Percentiles rank a stretch among this genome's conserved stretches.
These are phyloP conservation scores for Apiospora pterosperma DNA, from an alignment of 2,329 filamentous ascomycete species.

Conservation along the genomic window DNA sequence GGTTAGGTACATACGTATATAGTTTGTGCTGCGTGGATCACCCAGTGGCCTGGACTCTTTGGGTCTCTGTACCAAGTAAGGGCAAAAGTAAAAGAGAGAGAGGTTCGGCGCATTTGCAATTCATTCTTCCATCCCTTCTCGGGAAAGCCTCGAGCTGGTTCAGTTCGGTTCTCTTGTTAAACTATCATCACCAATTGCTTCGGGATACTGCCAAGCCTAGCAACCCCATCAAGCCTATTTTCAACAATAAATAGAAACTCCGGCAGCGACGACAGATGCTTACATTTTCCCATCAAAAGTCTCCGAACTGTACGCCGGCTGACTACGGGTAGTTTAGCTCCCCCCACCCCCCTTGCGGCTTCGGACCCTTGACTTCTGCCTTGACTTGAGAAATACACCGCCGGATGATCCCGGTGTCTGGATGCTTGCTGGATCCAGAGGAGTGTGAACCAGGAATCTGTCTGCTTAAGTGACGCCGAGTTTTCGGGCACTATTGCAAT, in stretches of 20 bases:
- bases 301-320: not conserved
- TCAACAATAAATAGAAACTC: too few relatives aligned
- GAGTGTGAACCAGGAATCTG: too few relatives aligned
- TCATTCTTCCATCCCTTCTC: not conserved
- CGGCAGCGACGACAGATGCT: not conserved
- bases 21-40: not conserved
- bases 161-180: not conserved
- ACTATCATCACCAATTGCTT: not conserved
- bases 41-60: not conserved
- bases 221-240: too few relatives aligned
- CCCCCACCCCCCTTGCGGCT: not conserved
- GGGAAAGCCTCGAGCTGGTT: not conserved
- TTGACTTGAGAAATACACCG: not conserved
- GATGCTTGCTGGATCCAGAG: not conserved
- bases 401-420: not conserved
- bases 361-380: too few relatives aligned
- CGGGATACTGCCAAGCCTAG: not conserved
- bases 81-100: too few relatives aligned
- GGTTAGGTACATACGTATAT: too few relatives aligned
- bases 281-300: not conserved
- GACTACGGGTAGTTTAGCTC: too few relatives aligned
- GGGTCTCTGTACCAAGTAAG: too few relatives aligned
- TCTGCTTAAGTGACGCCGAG: not conserved
- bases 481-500: conserved; percentile 1
- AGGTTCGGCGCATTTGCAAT: not conserved